Evolutionary conservation across 768 basidiomycete genomes (phyloP), one percentile per base, ranked within the genome.

Genomic region (Ramaria sp.): DNA sequence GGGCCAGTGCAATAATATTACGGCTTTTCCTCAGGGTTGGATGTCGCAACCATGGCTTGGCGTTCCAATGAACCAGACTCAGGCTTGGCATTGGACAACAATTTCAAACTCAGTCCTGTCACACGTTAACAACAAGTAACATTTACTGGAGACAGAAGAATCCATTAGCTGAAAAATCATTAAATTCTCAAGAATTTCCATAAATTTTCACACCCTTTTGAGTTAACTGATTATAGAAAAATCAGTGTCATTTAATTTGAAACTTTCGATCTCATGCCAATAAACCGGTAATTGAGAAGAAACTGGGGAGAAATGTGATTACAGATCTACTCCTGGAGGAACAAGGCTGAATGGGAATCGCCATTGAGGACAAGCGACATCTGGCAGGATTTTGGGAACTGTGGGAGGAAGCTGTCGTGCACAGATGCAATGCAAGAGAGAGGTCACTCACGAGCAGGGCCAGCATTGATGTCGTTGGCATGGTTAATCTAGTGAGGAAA

Each of bases 311-410:
- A n/a, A n/a, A n/a, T n/a, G n/a, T n/a, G n/a, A n/a, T n/a, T 30
- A 47, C 2, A 47, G n/a, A 28, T 47, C 24, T 47, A 47, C 3
- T 6, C 28, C 28, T n/a, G 54, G 54, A 48, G 54, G 54, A 5
- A 55, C 15, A 13, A 55, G 28, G 34, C 37, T 48, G 15, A 13
- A 13, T 10, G 54, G 54, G 43, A 55, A 55, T 15, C 22, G 30
- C 42, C 24, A 36, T 22, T 37, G 37, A 5, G 54, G 54, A 28
- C 54, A 55, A 24, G 54, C 54, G 16, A 55, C 54, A 34, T 55
- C 54, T 7, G 54, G 54, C 12, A 55, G 27, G n/a, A 55, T 55
- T 55, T 55, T 28, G 10, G 54, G 54, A 22, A 55, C 54, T 55
- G 25, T 24, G 34, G 15, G 22, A 12, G 18, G 37, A 37, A 24